Evolutionary conservation across 495 filamentous ascomycete species (phyloP), one percentile per base, ranked within the genome.

Genomic region (Trichoderma virens): DNA sequence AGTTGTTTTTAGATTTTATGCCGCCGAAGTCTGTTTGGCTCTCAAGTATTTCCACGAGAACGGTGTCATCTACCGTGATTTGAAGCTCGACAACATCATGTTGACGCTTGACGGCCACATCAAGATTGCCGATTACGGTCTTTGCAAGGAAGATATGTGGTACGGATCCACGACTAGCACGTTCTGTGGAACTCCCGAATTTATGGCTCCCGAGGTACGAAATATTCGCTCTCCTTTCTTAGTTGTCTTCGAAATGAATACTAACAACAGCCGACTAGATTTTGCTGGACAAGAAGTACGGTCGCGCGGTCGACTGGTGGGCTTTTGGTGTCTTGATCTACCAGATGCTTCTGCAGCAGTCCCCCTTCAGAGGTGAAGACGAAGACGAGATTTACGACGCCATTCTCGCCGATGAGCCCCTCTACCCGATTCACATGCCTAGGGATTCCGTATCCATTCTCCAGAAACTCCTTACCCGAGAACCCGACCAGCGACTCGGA

Each of bases 91-190:
- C 78, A 99, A 99, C 71, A 99, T 99, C 72, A 82, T 99, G 6
- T 79, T 99, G 69, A 95, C 91, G 3, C 81, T 98, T 59, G 94
- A 99, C 76, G 94, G 94, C 20, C 94, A 99, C 74, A 96, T 99
- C 78, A 98, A 97, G 79, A 91, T 99, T 80, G 95, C 84, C 47
- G 94, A 99, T 83, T 99, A 96, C 73, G 94, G 94, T 83, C 83
- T 99, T 56, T 99, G 94, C 79, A 99, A 99, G 75, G 95, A 99
- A 71, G 93, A 98, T 66, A 99, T 99, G 95, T 97, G 92, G 90
- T 98, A 97, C 74, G 92, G 92, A 39, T 90, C 89, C 62, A 97
- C 90, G 0, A 99, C 94, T 1, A 92, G 93, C 77, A 99, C 94
- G 30, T 99, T 99, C 79, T 99, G 94, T 76, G 94, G 94, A 75